Evolutionary conservation across 345 rosid species (phyloP).

Genomic region (Hibiscus mutabilis): DNA sequence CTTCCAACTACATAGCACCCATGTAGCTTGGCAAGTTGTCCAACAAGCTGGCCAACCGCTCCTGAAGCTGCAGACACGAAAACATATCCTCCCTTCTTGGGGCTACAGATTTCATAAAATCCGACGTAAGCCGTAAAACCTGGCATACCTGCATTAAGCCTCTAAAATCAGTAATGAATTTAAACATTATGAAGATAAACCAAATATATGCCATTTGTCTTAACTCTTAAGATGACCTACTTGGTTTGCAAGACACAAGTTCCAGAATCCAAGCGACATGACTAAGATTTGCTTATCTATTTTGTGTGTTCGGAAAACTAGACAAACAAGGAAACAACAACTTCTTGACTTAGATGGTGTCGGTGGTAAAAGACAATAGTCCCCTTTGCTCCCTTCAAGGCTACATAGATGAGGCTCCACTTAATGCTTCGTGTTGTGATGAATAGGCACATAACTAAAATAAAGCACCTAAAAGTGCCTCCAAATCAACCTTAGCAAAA

Average conservation of each 20-base stretch:
- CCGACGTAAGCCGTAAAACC: background rate
- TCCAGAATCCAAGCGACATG: background rate
- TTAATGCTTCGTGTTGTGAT: too few relatives aligned
- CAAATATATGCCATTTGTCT: background rate
- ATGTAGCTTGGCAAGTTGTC: background rate
- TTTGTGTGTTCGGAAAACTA: background rate
- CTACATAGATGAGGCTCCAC: too few relatives aligned
- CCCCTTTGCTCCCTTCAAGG: too few relatives aligned
- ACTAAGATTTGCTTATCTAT: background rate
- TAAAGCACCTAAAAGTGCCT: background rate
- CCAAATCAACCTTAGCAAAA: background rate
- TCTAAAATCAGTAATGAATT: background rate
- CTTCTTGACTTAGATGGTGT: too few relatives aligned
- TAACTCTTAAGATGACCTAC: background rate
- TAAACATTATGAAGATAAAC: background rate
- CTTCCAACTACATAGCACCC: background rate
- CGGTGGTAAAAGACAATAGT: too few relatives aligned
- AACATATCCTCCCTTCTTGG: background rate
- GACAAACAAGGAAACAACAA: too few relatives aligned
- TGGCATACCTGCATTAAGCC: background rate
- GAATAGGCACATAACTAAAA: too few relatives aligned
- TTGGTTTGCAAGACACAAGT: background rate
- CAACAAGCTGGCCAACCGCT: background rate
- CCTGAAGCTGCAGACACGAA: background rate
- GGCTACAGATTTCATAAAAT: background rate